phyloP scores from a whole-genome alignment of 768 basidiomycete genomes.

The Suillus paluster region DNA sequence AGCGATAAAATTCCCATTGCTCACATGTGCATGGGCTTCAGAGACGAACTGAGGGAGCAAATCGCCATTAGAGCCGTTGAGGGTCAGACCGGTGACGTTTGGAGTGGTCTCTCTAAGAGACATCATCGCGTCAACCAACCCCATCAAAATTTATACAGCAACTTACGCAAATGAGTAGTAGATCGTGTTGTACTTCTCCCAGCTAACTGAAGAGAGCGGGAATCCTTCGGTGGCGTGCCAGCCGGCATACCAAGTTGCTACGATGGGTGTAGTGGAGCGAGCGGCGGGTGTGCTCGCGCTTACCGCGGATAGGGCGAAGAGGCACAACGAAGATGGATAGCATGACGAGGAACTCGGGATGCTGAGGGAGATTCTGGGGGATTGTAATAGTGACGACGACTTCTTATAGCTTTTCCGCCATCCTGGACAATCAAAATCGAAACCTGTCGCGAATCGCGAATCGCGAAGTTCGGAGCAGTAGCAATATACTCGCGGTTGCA shows the following conservation, averaged over 20 bases:
- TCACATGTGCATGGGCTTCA: constrained; percentile 42
- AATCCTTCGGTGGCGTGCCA: constrained; percentile 60
- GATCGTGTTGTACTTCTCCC: constrained; percentile 75
- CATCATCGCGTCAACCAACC: not conserved
- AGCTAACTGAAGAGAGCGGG: constrained; percentile 58
- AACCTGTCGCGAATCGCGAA: not conserved
- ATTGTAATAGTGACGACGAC: not conserved
- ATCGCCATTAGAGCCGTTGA: constrained; percentile 48
- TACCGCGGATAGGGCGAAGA: constrained; percentile 8
- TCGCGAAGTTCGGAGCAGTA: not conserved
- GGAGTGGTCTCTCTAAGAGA: constrained; percentile 38
- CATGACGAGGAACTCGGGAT: not conserved
- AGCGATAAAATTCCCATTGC: constrained; percentile 9
- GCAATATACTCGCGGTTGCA: not conserved
- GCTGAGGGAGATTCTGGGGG: not conserved
- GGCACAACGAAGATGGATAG: not conserved
- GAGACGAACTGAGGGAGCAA: constrained; percentile 62
- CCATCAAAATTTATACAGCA: not conserved
- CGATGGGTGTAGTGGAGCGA: constrained; percentile 31
- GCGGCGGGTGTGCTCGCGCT: not conserved
- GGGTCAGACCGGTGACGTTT: constrained; percentile 34
- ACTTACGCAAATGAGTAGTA: constrained; percentile 70
- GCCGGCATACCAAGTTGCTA: constrained; percentile 67
- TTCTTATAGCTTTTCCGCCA: not conserved
- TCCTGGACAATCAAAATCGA: not conserved